phyloP scores from a whole-genome alignment of 1,284 basidiomycete species.

The Leccinum laetum region DNA sequence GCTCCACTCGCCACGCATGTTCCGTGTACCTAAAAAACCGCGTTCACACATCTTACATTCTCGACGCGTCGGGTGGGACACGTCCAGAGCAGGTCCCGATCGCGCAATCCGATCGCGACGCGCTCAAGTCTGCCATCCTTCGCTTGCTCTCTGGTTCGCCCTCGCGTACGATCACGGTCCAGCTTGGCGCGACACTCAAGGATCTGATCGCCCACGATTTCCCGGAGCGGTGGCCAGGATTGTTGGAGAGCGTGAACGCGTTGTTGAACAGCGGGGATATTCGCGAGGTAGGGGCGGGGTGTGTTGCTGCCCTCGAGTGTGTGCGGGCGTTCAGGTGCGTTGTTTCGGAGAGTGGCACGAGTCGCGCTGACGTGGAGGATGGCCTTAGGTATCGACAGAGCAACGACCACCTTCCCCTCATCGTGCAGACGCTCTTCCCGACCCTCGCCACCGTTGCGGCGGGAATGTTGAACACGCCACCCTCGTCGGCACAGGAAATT shows the following conservation, averaged over 20 bases:
- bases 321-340: slow-evolving; percentile 67
- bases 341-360: slow-evolving; percentile 15
- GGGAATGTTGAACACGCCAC: slow-evolving; percentile 62
- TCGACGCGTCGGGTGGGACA: slow-evolving; percentile 41
- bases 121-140: slow-evolving; percentile 66
- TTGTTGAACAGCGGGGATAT: slow-evolving; percentile 65
- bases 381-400: slow-evolving; percentile 62
- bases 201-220: slow-evolving; percentile 73
- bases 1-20: slow-evolving; percentile 76
- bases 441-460: slow-evolving; percentile 69
- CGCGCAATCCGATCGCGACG: slow-evolving; percentile 62
- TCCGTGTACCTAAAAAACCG: slow-evolving; percentile 88
- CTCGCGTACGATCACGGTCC: slow-evolving; percentile 68
- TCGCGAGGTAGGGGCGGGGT: slow-evolving; percentile 75
- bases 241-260: slow-evolving; percentile 62
- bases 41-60: slow-evolving; percentile 60
- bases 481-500: slow-evolving; percentile 61
- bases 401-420: slow-evolving; percentile 53
- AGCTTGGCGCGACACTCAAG: slow-evolving; percentile 72
- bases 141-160: slow-evolving; percentile 68
- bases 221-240: slow-evolving; percentile 69
- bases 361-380: not conserved
- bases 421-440: slow-evolving; percentile 70
- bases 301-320: slow-evolving; percentile 72
- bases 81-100: slow-evolving; percentile 64